phyloP scores from a whole-genome alignment of 2,329 filamentous ascomycete species.

The Diaporthe amygdali region DNA sequence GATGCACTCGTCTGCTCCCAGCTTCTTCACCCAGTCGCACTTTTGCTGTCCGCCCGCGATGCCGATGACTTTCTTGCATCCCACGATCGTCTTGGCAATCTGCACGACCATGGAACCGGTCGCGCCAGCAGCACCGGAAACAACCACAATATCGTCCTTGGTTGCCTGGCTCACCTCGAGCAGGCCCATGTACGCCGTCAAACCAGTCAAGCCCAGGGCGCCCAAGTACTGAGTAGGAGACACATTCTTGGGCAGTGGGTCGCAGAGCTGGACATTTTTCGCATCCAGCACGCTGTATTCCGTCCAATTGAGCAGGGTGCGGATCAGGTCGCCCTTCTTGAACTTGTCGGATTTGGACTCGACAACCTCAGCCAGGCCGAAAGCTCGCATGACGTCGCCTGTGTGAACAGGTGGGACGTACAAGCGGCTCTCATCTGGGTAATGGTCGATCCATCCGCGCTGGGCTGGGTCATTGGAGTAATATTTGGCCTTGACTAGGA shows the following conservation, averaged over 20 bases:
- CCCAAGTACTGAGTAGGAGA: conserved; percentile 65
- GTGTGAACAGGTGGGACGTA: conserved; percentile 74
- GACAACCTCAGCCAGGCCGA: conserved; percentile 64
- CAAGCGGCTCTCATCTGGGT: conserved; percentile 47
- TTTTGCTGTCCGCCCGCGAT: conserved; percentile 72
- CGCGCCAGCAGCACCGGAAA: conserved; percentile 78
- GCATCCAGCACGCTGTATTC: conserved; percentile 66
- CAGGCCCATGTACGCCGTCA: conserved; percentile 81
- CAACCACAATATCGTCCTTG: conserved; percentile 75
- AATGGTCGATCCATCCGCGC: conserved; percentile 65
- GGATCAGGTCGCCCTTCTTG: conserved; percentile 63
- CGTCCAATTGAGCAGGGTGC: conserved; percentile 65
- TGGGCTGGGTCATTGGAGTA: conserved; percentile 78
- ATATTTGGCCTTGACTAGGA: conserved; percentile 67
- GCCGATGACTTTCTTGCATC: conserved; percentile 61
- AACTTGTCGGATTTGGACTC: conserved; percentile 62
- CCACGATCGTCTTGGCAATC: conserved; percentile 73
- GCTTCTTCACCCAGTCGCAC: conserved; percentile 48
- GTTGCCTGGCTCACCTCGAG: conserved; percentile 70
- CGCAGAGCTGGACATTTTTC: conserved; percentile 50
- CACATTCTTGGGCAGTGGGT: conserved; percentile 45
- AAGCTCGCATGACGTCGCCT: conserved; percentile 72
- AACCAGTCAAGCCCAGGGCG: conserved; percentile 68
- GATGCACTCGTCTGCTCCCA: conserved; percentile 64
- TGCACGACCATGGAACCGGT: conserved; percentile 79